Conservation (phyloP, 192 early-diverging fungal genomes). For the Bifiguratus adelaidae region DNA sequence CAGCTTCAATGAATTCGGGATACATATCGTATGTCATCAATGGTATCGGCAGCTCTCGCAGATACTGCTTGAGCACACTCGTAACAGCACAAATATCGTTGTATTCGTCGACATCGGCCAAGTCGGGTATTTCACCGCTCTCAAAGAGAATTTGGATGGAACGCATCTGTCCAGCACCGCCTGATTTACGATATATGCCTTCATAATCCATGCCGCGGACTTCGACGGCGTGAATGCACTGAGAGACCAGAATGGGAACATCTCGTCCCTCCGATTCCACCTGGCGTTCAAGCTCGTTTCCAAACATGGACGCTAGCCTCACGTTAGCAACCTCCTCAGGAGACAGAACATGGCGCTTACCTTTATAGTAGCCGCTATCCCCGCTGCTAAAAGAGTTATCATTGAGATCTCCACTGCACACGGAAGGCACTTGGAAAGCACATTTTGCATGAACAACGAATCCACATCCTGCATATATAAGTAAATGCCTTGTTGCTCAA, state of each 20-base stretch:
- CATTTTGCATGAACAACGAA: slow-evolving; percentile 33
- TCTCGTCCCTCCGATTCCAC: slow-evolving; percentile 39
- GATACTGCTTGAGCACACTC: slow-evolving; percentile 71
- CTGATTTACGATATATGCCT: slow-evolving; percentile 76
- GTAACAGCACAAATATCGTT: slow-evolving; percentile 74
- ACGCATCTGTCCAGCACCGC: slow-evolving; percentile 59
- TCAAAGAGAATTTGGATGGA: slow-evolving; percentile 56
- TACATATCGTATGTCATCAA: slow-evolving; percentile 63
- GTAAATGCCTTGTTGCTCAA: not conserved
- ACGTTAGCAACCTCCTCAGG: no score
- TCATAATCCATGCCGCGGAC: slow-evolving; percentile 52
- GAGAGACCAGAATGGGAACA: slow-evolving; percentile 57
- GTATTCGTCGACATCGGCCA: slow-evolving; percentile 35
- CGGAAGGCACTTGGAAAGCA: slow-evolving; percentile 17
- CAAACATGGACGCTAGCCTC: slow-evolving; percentile 51
- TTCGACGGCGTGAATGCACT: slow-evolving; percentile 59
- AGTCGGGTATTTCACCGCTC: slow-evolving; percentile 31
- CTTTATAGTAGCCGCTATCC: no score
- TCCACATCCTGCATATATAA: slow-evolving; percentile 24
- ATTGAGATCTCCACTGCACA: no score
- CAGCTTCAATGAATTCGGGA: slow-evolving; percentile 48
- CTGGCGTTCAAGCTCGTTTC: slow-evolving; percentile 42
- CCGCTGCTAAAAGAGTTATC: no score
- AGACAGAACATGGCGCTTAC: no score
- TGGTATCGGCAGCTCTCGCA: slow-evolving; percentile 65